Evolutionary conservation across 2,329 filamentous ascomycete species (phyloP).

Genomic region (Aspergillus ustus): DNA sequence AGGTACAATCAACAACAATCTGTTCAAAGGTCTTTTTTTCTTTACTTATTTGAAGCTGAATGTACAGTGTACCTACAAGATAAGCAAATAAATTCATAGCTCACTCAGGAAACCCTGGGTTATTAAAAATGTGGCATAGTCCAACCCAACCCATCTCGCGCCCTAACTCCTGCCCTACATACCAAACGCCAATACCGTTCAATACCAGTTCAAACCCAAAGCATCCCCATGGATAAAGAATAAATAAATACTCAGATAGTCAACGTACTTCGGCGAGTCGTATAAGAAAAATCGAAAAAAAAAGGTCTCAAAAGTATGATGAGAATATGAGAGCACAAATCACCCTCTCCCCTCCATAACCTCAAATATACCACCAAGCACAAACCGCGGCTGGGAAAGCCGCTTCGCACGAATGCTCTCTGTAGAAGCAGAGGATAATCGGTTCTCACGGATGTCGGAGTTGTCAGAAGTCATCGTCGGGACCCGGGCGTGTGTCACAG

Average conservation of each 20-base stretch:
- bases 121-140: not conserved
- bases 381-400: conserved; percentile 40
- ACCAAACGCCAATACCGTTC: not conserved
- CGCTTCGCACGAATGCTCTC: conserved; percentile 12
- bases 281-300: not conserved
- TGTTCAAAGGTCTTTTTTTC: not conserved
- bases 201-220: not conserved
- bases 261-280: not conserved
- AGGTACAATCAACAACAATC: no score
- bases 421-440: conserved; percentile 6
- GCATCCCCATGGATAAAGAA: not conserved
- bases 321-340: not conserved
- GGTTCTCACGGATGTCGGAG: conserved; percentile 6
- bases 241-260: not conserved
- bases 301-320: not conserved
- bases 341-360: conserved; percentile 50
- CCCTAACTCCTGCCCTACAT: not conserved
- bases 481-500: conserved; percentile 1
- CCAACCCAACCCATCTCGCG: not conserved
- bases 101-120: not conserved
- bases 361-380: conserved; percentile 54
- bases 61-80: not conserved
- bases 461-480: not conserved
- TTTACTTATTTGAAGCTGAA: not conserved
- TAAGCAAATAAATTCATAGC: not conserved